A percentile compares a stretch with the other conserved stretches of the same genome.
Conservation (phyloP, 768 basidiomycete species). For the Hemileccinum rubropunctum region DNA sequence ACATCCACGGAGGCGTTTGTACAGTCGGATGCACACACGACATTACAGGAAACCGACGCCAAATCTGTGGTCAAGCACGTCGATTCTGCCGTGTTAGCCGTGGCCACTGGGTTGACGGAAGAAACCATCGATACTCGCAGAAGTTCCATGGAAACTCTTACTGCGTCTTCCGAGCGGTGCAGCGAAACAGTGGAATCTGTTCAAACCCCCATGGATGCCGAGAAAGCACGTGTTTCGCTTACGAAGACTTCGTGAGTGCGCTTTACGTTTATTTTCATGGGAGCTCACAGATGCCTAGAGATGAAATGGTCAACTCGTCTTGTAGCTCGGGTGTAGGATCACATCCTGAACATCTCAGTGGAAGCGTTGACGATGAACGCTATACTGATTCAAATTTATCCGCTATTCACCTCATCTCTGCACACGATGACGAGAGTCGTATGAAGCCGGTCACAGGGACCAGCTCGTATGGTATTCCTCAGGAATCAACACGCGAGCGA, state of each 20-base stretch:
- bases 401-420: background rate
- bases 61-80: background rate
- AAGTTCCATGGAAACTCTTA: background rate
- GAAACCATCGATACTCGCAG: background rate
- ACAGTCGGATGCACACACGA: background rate
- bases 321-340: background rate
- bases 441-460: background rate
- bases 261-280: background rate
- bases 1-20: background rate
- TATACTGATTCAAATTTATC: background rate
- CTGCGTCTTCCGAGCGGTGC: background rate
- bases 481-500: too few relatives aligned
- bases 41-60: background rate
- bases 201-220: background rate
- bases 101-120: background rate
- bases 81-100: background rate
- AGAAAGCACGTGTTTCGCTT: background rate
- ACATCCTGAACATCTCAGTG: background rate
- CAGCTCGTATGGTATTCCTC: too few relatives aligned
- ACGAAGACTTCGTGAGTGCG: constrained; percentile 1
- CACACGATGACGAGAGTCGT: background rate
- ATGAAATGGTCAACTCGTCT: background rate
- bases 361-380: background rate
- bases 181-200: background rate
- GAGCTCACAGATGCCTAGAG: constrained; percentile 4